Conservation (phyloP, 2,329 filamentous ascomycete genomes). For the Nothopassalora personata region DNA sequence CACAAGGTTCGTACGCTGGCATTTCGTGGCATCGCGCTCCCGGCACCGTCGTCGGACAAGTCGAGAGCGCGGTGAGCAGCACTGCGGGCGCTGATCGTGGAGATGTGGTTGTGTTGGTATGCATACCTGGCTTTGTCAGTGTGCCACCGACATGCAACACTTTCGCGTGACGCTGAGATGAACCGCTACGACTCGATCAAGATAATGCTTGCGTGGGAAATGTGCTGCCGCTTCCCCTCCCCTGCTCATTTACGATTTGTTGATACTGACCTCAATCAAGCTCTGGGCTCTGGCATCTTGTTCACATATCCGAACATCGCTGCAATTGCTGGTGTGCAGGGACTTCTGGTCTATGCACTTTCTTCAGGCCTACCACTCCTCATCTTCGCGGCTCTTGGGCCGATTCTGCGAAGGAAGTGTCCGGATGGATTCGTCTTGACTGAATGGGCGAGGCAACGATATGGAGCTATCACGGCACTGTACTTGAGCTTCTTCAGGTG, state of each 20-base stretch:
- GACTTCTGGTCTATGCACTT: conserved; percentile 69
- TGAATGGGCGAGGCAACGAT: conserved; percentile 76
- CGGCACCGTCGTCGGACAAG: neutral
- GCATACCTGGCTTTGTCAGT: neutral
- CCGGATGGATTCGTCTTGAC: conserved; percentile 80
- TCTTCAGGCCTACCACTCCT: conserved; percentile 67
- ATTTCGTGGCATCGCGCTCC: conserved; percentile 15
- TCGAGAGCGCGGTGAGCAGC: conserved; percentile 41
- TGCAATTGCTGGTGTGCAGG: conserved; percentile 73
- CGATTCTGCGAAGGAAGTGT: conserved; percentile 72
- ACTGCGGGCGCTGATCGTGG: conserved; percentile 71
- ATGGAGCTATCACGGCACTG: conserved; percentile 62
- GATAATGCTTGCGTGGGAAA: conserved; percentile 98
- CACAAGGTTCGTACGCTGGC: conserved; percentile 20
- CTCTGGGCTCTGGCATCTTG: conserved; percentile 75
- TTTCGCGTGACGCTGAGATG: conserved; percentile 73
- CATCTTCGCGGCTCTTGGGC: conserved; percentile 67
- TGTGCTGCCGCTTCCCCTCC: conserved; percentile 73
- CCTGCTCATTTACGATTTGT: conserved; percentile 36
- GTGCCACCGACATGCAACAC: neutral
- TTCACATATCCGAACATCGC: conserved; percentile 78
- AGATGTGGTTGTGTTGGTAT: conserved; percentile 30
- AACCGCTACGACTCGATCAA: conserved; percentile 96
- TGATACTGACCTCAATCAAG: conserved; percentile 40
- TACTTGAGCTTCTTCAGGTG: conserved; percentile 70